Evolutionary conservation across 768 basidiomycete genomes (phyloP), one percentile per base, ranked within the genome.

Genomic region (Pleurotus djamor): DNA sequence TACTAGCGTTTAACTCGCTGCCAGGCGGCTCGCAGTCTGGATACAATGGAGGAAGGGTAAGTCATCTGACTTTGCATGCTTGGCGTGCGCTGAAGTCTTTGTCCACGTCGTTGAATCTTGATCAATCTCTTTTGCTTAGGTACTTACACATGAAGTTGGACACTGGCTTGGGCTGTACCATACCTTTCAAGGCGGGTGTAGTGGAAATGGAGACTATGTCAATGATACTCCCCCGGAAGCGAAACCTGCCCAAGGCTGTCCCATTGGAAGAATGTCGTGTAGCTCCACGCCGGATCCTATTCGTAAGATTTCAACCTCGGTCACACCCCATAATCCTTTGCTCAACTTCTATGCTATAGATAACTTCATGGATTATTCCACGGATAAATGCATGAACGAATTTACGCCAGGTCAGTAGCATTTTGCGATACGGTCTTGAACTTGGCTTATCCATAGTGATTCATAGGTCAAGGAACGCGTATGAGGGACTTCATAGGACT

Each of bases 111-210:
- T 28, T 28, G 21, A 28, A 28, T 28, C 21, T 28, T 28, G 21
- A 28, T 28, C 3, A 1, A 28, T 28, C 21, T 28, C 21, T 28
- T 28, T 28, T 28, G 3, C n/a, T 2, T 62, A 72, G 65, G 81
- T 79, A 3, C 61, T 76, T 32, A 74, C 72, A 1, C 80, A 82
- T 64, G 79, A 81, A 64, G 74, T 72, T 10, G 76, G 80, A 1
- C 79, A 81, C 65, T 82, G 79, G 79, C 66, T 76, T 58, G 79
- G 79, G 6, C 67, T 80, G 2, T 80, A 77, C 67, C 79, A 79
- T 64, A 78, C 77, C 16, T 75, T 76, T 71, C 69, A 79, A 67
- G 75, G 75, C 21, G 74, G 74, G 41, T 78, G 74, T 67, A 56
- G 32, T 44, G 68, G 68, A 35, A 59, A 68, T 4, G 78, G 77